phyloP scores from a whole-genome alignment of 352 stramenopile genomes.

The Blastocystis sp. region DNA sequence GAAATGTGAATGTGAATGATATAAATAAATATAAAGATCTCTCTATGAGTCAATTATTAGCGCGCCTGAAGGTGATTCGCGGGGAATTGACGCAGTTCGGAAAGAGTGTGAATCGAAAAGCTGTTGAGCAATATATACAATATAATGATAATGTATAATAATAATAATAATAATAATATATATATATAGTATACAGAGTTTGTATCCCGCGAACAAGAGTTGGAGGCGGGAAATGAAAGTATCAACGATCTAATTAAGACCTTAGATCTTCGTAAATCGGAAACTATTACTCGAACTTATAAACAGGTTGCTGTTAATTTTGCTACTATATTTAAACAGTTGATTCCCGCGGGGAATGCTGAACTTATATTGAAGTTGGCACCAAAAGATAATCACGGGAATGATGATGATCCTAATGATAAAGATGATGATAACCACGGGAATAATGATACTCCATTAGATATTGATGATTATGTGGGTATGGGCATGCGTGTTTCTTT shows the following conservation, averaged over 20 bases:
- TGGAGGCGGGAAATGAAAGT: slow-evolving; percentile 74
- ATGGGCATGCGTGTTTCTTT: slow-evolving; percentile 96
- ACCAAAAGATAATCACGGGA: slow-evolving; percentile 47
- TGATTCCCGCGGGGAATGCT: slow-evolving; percentile 81
- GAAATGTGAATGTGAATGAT: slow-evolving; percentile 76
- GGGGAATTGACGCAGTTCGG: slow-evolving; percentile 86
- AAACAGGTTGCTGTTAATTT: slow-evolving; percentile 90
- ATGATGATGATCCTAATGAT: slow-evolving; percentile 14
- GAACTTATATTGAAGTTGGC: slow-evolving; percentile 78
- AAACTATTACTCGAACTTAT: slow-evolving; percentile 95
- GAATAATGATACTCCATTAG: slow-evolving; percentile 40
- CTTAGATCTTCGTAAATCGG: slow-evolving; percentile 83
- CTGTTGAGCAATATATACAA: slow-evolving; percentile 92
- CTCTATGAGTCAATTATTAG: slow-evolving; percentile 68
- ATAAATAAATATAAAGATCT: slow-evolving; percentile 61
- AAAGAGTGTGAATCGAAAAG: slow-evolving; percentile 99
- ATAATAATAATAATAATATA: slow-evolving; percentile 36
- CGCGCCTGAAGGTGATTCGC: slow-evolving; percentile 71
- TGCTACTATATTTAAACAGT: slow-evolving; percentile 84
- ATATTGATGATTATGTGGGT: slow-evolving; percentile 64
- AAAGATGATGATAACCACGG: slow-evolving; percentile 35
- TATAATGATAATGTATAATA: slow-evolving; percentile 76
- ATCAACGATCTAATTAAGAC: slow-evolving; percentile 61
- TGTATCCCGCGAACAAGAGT: slow-evolving; percentile 74
- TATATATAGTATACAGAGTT: slow-evolving; percentile 55